phyloP scores from a whole-genome alignment of 345 rosid genomes.

The Populus davidiana region DNA sequence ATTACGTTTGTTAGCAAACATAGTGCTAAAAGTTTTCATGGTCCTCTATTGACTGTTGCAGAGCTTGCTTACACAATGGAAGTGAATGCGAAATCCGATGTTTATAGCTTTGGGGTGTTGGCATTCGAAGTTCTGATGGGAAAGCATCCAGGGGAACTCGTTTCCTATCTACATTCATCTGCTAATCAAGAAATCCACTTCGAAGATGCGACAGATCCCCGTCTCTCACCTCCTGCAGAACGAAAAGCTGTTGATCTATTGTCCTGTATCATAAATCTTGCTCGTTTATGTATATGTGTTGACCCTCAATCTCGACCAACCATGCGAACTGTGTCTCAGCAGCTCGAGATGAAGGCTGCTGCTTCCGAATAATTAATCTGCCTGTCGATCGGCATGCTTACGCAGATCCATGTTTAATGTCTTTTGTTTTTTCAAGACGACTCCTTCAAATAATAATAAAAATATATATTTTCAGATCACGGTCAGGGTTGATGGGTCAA shows the following conservation, averaged over 20 bases:
- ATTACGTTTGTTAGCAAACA: no score
- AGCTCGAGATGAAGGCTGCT: background rate
- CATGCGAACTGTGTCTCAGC: conserved; percentile 12
- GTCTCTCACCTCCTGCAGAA: background rate
- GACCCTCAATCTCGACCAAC: conserved; percentile 24
- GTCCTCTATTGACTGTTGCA: background rate
- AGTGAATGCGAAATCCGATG: conserved; percentile 9
- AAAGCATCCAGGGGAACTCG: conserved; percentile 17
- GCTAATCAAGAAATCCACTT: conserved; percentile 4
- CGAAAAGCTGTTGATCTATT: conserved; percentile 4
- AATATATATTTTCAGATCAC: no score
- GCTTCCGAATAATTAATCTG: background rate
- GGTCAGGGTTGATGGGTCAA: no score
- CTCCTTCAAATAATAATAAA: no score
- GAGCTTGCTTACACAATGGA: conserved; percentile 11
- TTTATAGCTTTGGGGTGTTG: conserved; percentile 7
- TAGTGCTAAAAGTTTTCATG: no score
- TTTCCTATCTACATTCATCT: background rate
- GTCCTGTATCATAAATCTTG: background rate
- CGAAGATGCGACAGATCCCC: conserved; percentile 14
- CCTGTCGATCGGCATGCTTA: no score
- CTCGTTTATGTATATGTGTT: background rate
- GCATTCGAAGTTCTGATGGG: conserved; percentile 11
- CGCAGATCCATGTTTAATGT: no score
- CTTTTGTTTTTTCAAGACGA: no score